Base-by-base conservation (phyloP, 176 grass and related monocot genomes). In the Cenchrus purpureus region DNA sequence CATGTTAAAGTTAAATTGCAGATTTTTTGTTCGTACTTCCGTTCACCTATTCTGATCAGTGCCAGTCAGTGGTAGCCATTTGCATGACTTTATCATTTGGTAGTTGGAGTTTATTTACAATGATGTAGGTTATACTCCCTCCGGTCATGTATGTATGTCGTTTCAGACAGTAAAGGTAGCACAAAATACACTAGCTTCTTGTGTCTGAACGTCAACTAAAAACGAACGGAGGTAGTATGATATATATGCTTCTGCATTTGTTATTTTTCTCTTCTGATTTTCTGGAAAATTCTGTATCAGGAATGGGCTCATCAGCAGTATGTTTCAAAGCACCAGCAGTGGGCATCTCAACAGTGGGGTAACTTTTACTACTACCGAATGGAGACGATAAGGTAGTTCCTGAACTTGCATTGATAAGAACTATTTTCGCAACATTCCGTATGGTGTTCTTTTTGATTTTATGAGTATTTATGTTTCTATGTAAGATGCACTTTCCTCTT, bases 321-420 rank as follows among this genome's bases (percentile, higher is more conserved):
- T 77, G 79, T 90, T 70, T 80, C 79, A 32, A 97, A 97, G 82
- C 94, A 97, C 82, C 94, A 93, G 58, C 91, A 97, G 73, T 97
- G 91, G 94, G 84, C 91, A 70, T 93, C 94, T 44, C 91, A 97
- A 55, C 94, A 93, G 75, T 97, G 94, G 94, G 91, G 94, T 51
- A 97, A 93, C 88, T 97, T 97, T 72, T 93, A 91, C 65, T 97
- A 97, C 82, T 97, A 93, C 73, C 89, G 89, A 48, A 93, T 97
- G 94, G 79, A 93, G 68, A 91, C 71, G 42, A 91, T 97, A 84
- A 91, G 91, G 94, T 97, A 79, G 65, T 37, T 79, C 45, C 28
- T 56, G 34, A 74, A 74, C 10, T 53, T 80, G 13, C 46, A 56
- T 65, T 10, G n/a, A 22, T 60, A 8, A 61, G 11, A 79, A 59